Conservation (phyloP, 83 land plant species). For the Picea abies region DNA sequence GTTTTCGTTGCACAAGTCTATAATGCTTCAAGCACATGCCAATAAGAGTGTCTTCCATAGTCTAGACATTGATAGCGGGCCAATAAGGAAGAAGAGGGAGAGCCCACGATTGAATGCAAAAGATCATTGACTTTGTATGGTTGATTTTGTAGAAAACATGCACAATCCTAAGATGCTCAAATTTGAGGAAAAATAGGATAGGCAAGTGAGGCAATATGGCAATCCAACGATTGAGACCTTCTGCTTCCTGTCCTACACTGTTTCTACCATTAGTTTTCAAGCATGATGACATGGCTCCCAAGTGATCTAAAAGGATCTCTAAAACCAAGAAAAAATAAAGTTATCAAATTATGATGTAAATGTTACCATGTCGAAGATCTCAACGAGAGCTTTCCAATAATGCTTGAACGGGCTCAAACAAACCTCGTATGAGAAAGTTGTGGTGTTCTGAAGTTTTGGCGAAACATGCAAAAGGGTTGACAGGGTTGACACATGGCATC, state of each 20-base stretch:
- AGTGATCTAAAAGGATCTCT: too few relatives aligned
- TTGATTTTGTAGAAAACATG: background rate
- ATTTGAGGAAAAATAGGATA: background rate
- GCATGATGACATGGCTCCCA: background rate
- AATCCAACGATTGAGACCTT: slow-evolving; percentile 1
- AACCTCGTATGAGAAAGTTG: too few relatives aligned
- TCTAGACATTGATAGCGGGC: background rate
- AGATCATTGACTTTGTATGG: background rate
- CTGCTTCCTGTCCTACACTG: background rate
- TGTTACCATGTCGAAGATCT: too few relatives aligned
- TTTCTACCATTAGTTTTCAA: background rate
- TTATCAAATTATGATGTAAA: too few relatives aligned
- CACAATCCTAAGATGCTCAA: slow-evolving; percentile 4
- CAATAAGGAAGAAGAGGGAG: slow-evolving; percentile 15
- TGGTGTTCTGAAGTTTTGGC: too few relatives aligned
- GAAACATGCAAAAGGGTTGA: too few relatives aligned
- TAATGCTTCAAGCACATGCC: background rate
- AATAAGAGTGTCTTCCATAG: slow-evolving; percentile 7
- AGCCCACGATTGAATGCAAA: too few relatives aligned
- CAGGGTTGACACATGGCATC: too few relatives aligned
- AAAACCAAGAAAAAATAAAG: too few relatives aligned
- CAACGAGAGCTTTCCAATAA: too few relatives aligned
- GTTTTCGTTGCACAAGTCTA: too few relatives aligned
- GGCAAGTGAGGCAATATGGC: background rate
- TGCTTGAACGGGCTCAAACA: too few relatives aligned